Percentiles rank a stretch among this genome's conserved stretches.
These are phyloP conservation scores for Aspergillus cavernicola DNA, from an alignment of 495 filamentous ascomycete species.

Conservation along the genomic window DNA sequence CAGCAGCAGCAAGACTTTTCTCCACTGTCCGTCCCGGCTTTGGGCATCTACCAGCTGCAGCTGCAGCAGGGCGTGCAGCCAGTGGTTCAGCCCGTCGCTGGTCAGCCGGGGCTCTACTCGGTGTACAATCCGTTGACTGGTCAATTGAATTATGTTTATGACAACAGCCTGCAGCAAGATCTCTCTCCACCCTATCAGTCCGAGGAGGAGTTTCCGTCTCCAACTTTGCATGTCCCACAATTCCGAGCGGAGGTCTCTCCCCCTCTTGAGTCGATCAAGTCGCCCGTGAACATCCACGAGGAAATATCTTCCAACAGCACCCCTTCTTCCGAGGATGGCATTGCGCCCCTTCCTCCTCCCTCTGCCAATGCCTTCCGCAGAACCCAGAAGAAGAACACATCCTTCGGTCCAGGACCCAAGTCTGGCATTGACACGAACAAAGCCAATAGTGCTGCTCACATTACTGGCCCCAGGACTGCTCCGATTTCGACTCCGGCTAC, in stretches of 20 bases:
- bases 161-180: slow-evolving; percentile 46
- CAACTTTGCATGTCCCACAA: slow-evolving; percentile 51
- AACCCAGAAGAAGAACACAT: slow-evolving; percentile 87
- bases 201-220: slow-evolving; percentile 37
- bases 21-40: slow-evolving; percentile 37
- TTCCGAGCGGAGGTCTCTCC: slow-evolving; percentile 78
- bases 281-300: slow-evolving; percentile 42
- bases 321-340: slow-evolving; percentile 57
- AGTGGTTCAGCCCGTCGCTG: slow-evolving; percentile 60
- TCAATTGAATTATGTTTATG: slow-evolving; percentile 71
- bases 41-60: slow-evolving; percentile 64
- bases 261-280: slow-evolving; percentile 56
- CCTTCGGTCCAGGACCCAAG: slow-evolving; percentile 63
- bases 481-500: slow-evolving; percentile 77
- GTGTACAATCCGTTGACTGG: slow-evolving; percentile 81
- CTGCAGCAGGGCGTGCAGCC: slow-evolving; percentile 72
- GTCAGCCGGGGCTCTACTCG: slow-evolving; percentile 70
- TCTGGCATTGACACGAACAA: slow-evolving; percentile 56
- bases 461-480: slow-evolving; percentile 69
- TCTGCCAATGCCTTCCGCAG: slow-evolving; percentile 85
- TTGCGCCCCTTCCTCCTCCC: slow-evolving; percentile 70
- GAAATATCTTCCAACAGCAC: slow-evolving; percentile 64
- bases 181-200: slow-evolving; percentile 25
- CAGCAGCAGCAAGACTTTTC: slow-evolving; percentile 41
- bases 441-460: slow-evolving; percentile 41